Base-by-base conservation (phyloP, 768 basidiomycete species). In the Boletellus sp. region DNA sequence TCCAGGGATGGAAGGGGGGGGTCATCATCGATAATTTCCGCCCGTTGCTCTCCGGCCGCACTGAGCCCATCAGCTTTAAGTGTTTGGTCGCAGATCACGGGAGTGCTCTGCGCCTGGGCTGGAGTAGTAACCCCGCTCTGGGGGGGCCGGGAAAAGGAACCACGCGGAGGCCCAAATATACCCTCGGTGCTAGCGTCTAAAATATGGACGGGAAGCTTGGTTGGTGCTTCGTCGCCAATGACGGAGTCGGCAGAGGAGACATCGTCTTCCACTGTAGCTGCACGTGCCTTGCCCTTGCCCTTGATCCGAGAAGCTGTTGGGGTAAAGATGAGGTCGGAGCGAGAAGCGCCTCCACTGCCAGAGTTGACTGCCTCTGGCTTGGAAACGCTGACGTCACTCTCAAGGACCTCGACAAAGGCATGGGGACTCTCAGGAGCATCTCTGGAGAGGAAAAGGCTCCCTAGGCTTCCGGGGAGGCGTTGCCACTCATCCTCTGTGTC, bases 401-500 rank as follows among this genome's bases (percentile, higher is more conserved):
- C 72, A 26, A 87, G 61, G 32, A 75, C 71, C 65, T 85, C 83
- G 12, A 86, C 79, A 60, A 78, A 86, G 3, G 81, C 85, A 67
- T 85, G 84, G 4, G 81, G 77, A 44, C 71, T 75, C 20, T 73
- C 70, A 41, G 64, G 57, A 34, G 65, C 63, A 5, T 66, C 63
- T 34, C 52, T 54, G 26, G 63, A 63, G 31, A 63, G 55, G 55
- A 77, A 74, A 15, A 81, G 60, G 22, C 71, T 75, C 26, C 72
- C 71, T 13, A 78, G 53, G 48, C 53, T 61, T 6, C 62, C 61
- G 19, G 76, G 77, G 26, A 86, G 71, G 40, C 70, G 71, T 59
- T 86, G 81, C 87, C 87, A 88, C 36, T 81, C 84, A 36, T 81
- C 78, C 20, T 82, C 80, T 41, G 71, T 62, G 22, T 76, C 77